Percentiles rank a stretch among this genome's conserved stretches.
These are phyloP conservation scores for Hamamelis virginiana DNA, from an alignment of 164 flowering plant species.

Conservation along the genomic window DNA sequence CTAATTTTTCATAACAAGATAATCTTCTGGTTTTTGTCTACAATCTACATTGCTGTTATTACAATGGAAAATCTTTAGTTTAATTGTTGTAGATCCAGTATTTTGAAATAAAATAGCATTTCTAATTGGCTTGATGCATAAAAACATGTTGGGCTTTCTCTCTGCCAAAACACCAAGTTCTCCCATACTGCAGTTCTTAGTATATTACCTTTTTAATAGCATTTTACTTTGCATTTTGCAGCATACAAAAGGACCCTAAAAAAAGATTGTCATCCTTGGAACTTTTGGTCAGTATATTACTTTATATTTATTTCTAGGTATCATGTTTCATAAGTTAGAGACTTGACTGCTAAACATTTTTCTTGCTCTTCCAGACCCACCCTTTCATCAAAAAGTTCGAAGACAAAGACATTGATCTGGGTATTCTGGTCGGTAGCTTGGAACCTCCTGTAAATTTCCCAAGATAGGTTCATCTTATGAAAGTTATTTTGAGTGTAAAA, in stretches of 20 bases:
- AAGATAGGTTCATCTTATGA: slow-evolving; percentile 29
- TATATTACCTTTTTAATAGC: too few species aligned
- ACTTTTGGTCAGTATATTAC: slow-evolving; percentile 66
- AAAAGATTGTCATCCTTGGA: slow-evolving; percentile 77
- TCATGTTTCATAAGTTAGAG: not conserved
- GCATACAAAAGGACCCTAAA: slow-evolving; percentile 89
- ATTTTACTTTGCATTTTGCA: slow-evolving; percentile 35
- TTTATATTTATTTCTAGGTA: not conserved
- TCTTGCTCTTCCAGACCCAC: slow-evolving; percentile 55
- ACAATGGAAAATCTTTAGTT: too few species aligned
- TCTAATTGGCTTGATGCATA: too few species aligned
- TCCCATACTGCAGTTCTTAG: not conserved
- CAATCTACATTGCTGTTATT: too few species aligned
- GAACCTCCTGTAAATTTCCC: slow-evolving; percentile 80
- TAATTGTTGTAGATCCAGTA: too few species aligned
- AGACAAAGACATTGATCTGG: slow-evolving; percentile 82
- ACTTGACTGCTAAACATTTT: not conserved
- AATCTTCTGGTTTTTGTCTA: too few species aligned
- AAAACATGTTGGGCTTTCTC: too few species aligned
- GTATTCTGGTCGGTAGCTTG: slow-evolving; percentile 67
- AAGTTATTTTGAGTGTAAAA: slow-evolving; percentile 7
- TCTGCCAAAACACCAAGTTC: too few species aligned
- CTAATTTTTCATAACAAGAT: too few species aligned
- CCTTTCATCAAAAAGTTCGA: slow-evolving; percentile 94
- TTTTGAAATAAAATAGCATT: too few species aligned